Evolutionary conservation across 2,329 filamentous ascomycete genomes (phyloP).

Genomic region (Mycosphaerella sp.): DNA sequence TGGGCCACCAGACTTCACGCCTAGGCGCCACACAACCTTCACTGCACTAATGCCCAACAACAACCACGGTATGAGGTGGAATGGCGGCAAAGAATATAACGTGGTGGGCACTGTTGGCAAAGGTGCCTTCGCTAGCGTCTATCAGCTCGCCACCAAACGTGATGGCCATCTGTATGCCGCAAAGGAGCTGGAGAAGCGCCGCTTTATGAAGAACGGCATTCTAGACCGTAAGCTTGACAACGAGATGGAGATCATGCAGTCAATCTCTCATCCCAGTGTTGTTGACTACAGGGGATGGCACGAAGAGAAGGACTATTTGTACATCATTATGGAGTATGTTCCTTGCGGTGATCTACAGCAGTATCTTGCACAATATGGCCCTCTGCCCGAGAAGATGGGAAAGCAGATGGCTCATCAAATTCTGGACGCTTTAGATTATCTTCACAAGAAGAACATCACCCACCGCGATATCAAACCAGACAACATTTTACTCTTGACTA

Average conservation of each 20-base stretch:
- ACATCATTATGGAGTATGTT: slow-evolving; percentile 97
- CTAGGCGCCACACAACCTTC: slow-evolving; percentile 13
- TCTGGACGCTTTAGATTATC: slow-evolving; percentile 73
- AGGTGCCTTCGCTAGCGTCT: slow-evolving; percentile 90
- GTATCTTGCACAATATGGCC: slow-evolving; percentile 56
- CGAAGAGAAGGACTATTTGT: slow-evolving; percentile 71
- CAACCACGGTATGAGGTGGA: slow-evolving; percentile 65
- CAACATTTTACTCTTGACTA: slow-evolving; percentile 78
- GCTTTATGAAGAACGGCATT: slow-evolving; percentile 87
- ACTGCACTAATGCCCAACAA: slow-evolving; percentile 28
- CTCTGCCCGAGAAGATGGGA: slow-evolving; percentile 62
- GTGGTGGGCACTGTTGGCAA: slow-evolving; percentile 76
- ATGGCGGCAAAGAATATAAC: slow-evolving; percentile 78
- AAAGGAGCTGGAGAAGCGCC: slow-evolving; percentile 89
- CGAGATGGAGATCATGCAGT: slow-evolving; percentile 93
- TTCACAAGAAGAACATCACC: slow-evolving; percentile 83
- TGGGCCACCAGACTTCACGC: slow-evolving; percentile 7
- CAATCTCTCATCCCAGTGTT: slow-evolving; percentile 77
- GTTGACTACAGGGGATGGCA: slow-evolving; percentile 87
- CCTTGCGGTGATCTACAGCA: slow-evolving; percentile 74
- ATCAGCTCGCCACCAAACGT: slow-evolving; percentile 79
- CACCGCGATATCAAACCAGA: slow-evolving; percentile 99
- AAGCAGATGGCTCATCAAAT: slow-evolving; percentile 69
- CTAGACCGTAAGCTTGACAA: slow-evolving; percentile 90
- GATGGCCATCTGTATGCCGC: slow-evolving; percentile 80